Evolutionary conservation across 495 filamentous ascomycete species (phyloP), one percentile per base, ranked within the genome.

Genomic region (Penicillium waksmanii): DNA sequence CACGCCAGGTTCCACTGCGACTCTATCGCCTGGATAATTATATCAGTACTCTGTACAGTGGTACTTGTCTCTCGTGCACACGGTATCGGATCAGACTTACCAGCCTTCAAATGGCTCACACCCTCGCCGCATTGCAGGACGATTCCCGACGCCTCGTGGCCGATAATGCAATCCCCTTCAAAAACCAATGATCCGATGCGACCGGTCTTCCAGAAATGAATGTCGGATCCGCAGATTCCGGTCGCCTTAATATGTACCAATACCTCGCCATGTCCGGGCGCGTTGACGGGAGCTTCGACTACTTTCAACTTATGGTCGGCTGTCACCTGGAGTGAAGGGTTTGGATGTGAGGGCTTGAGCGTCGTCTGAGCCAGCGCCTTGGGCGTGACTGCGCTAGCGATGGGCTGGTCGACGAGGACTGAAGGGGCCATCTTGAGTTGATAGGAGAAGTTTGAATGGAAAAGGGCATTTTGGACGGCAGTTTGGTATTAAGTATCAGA

Each of bases 151-250:
- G 88, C 86, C 73, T 93, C 89, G 66, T 93, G 89, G n/a, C 89
- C 89, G 18, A 92, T 84, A n/a, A 84, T 87, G 25, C 91, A 76
- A 17, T 89, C 89, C 40, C 82, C 80, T 48, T 82, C 83, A 57
- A 88, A 84, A 36, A 87, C 81, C 55, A 92, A 81, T 56, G 87
- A 84, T 18, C 89, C 89, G 62, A 91, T 92, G 64, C 87, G 86
- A 57, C 87, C 90, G 53, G 89, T 85, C 60, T 89, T 89, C 80
- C 89, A 92, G 73, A 92, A 93, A 60, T 88, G 87, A 33, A 92
- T 79, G 69, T 93, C 89, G 0, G 87, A 91, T 17, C 72, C 80
- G 66, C 81, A 84, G 65, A 73, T 74, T 27, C 81, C 81, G 12
- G 80, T 80, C 3, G 77, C 79, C 60, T 82, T 82, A 27, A 84